Percentiles rank a stretch among this genome's conserved stretches.
Conservation (phyloP, 768 basidiomycete genomes). For the Vararia minispora region DNA sequence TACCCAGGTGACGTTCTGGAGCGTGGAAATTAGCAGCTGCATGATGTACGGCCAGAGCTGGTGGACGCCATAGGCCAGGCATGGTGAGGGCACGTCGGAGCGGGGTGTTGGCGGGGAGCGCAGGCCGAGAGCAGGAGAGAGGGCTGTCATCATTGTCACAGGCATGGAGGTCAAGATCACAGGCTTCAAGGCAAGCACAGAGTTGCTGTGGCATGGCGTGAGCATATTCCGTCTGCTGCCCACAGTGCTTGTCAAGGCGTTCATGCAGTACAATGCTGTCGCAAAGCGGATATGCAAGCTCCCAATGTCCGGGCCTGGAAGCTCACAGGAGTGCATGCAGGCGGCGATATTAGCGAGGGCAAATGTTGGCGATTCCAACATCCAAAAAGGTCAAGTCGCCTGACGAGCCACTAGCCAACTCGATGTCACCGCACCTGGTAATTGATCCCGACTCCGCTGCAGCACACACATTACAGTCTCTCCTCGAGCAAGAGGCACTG, state of each 20-base stretch:
- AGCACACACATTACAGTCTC: constrained; percentile 68
- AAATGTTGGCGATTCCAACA: constrained; percentile 42
- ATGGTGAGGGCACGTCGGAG: constrained; percentile 50
- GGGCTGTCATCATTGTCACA: too few relatives aligned
- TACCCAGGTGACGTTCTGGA: constrained; percentile 57
- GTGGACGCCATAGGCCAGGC: constrained; percentile 75
- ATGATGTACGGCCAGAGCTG: constrained; percentile 71
- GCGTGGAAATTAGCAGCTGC: constrained; percentile 61
- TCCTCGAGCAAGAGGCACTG: constrained; percentile 90
- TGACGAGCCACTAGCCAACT: constrained; percentile 12
- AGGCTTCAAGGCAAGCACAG: too few relatives aligned
- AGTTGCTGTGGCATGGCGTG: too few relatives aligned
- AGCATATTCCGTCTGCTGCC: too few relatives aligned
- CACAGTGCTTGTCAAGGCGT: constrained; percentile 72
- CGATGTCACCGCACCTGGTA: constrained; percentile 14
- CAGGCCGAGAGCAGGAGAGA: too few relatives aligned
- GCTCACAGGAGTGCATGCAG: constrained; percentile 79
- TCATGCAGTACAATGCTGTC: constrained; percentile 81
- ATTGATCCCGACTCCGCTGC: constrained; percentile 59
- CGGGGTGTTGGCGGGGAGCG: constrained; percentile 55
- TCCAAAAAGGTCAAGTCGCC: constrained; percentile 24
- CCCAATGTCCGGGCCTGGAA: constrained; percentile 49
- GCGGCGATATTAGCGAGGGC: constrained; percentile 71
- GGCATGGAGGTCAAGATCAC: too few relatives aligned
- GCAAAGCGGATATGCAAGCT: constrained; percentile 75